phyloP scores from a whole-genome alignment of 2,329 filamentous ascomycete species.

The Colletotrichum sidae region DNA sequence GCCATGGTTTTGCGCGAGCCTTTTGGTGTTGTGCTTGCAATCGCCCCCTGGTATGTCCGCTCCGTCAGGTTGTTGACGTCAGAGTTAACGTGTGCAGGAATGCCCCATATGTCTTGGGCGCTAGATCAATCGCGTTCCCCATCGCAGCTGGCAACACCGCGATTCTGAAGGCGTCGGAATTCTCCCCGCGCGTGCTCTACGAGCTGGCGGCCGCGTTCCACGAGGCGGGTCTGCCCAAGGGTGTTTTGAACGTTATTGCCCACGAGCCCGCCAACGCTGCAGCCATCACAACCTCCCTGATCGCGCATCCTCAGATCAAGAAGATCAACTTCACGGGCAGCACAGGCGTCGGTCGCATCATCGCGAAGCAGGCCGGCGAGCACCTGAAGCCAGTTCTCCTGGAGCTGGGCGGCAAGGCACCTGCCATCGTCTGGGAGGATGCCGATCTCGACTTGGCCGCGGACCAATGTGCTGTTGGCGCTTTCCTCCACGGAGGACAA shows the following conservation, averaged over 20 bases:
- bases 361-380: slow-evolving; percentile 76
- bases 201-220: slow-evolving; percentile 72
- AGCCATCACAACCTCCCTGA: slow-evolving; percentile 73
- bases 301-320: slow-evolving; percentile 74
- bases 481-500: slow-evolving; percentile 81
- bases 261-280: slow-evolving; percentile 74
- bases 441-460: slow-evolving; percentile 81
- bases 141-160: slow-evolving; percentile 83
- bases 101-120: slow-evolving; percentile 65
- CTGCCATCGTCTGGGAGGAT: slow-evolving; percentile 82
- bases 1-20: slow-evolving; percentile 76
- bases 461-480: slow-evolving; percentile 73
- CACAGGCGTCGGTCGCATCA: slow-evolving; percentile 78
- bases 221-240: slow-evolving; percentile 81
- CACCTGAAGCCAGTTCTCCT: slow-evolving; percentile 83
- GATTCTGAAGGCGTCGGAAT: slow-evolving; percentile 78
- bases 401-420: slow-evolving; percentile 86
- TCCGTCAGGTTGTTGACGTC: background rate
- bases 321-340: slow-evolving; percentile 92
- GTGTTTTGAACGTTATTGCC: slow-evolving; percentile 80
- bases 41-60: slow-evolving; percentile 79
- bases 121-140: slow-evolving; percentile 69
- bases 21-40: slow-evolving; percentile 81
- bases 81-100: slow-evolving; percentile 57
- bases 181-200: slow-evolving; percentile 73